Evolutionary conservation across 2,329 filamentous ascomycete genomes (phyloP).

Genomic region (Monilinia aucupariae): DNA sequence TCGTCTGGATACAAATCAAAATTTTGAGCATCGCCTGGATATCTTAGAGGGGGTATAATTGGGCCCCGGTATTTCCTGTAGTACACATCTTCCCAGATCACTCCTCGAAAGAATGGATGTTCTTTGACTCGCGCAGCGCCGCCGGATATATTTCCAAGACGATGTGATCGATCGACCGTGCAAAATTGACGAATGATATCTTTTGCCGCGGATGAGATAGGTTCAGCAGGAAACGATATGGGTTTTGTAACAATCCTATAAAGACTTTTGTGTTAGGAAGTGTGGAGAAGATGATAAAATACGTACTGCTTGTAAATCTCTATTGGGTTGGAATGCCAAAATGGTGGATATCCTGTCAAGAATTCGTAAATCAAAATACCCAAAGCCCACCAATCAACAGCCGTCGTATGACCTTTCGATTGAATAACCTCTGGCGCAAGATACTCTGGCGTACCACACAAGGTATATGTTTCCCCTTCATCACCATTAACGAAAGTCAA

Average conservation of each 20-base stretch:
- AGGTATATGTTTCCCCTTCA: constrained; percentile 54
- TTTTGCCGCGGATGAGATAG: constrained; percentile 63
- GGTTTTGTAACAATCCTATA: constrained; percentile 71
- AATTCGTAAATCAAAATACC: constrained; percentile 83
- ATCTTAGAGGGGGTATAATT: constrained; percentile 69
- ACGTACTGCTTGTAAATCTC: constrained; percentile 76
- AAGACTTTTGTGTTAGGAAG: neutral
- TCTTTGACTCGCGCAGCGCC: constrained; percentile 66
- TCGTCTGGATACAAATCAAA: constrained; percentile 82
- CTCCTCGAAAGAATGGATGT: constrained; percentile 68
- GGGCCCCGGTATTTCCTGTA: constrained; percentile 60
- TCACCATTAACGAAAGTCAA: constrained; percentile 7
- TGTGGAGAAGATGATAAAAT: neutral
- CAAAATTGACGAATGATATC: constrained; percentile 73
- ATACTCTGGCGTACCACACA: constrained; percentile 80
- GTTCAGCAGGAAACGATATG: constrained; percentile 64
- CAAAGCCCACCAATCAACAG: constrained; percentile 84
- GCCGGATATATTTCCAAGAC: constrained; percentile 72
- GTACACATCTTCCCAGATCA: constrained; percentile 70
- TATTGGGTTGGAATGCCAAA: constrained; percentile 81
- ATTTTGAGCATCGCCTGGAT: constrained; percentile 69
- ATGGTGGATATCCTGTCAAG: constrained; percentile 76
- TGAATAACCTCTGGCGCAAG: constrained; percentile 80
- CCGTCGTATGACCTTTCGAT: constrained; percentile 69
- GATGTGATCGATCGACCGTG: constrained; percentile 70